These are phyloP conservation scores for Annulohypoxylon moriforme DNA, from an alignment of 495 filamentous ascomycete genomes.

Conservation along the genomic window DNA sequence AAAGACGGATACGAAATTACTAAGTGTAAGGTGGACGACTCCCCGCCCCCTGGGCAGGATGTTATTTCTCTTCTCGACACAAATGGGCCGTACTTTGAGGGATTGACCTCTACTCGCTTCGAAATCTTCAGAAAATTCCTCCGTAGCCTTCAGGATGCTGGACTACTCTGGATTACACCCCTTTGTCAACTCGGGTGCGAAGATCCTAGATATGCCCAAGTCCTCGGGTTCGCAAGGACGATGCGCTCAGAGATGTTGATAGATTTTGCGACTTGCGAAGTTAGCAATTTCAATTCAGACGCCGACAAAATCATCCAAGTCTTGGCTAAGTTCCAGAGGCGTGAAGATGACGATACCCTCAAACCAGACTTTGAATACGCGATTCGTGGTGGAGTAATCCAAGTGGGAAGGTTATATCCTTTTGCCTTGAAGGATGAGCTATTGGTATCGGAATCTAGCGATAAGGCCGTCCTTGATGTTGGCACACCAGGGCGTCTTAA, in stretches of 20 bases:
- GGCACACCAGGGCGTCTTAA: constrained; percentile 31
- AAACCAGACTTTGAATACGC: constrained; percentile 53
- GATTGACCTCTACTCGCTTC: constrained; percentile 8
- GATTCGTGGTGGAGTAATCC: constrained; percentile 42
- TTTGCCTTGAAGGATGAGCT: constrained; percentile 39
- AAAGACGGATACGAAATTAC: constrained; percentile 39
- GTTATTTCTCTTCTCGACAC: constrained; percentile 55
- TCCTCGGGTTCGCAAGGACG: constrained; percentile 56
- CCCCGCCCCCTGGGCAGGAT: constrained; percentile 38
- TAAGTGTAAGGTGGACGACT: constrained; percentile 40
- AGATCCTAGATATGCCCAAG: constrained; percentile 53
- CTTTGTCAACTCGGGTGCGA: constrained; percentile 48
- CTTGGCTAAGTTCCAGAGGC: constrained; percentile 43
- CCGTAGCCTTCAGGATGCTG: constrained; percentile 1
- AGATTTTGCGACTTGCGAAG: constrained; percentile 56
- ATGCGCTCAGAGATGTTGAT: constrained; percentile 53
- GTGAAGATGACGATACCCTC: constrained; percentile 4
- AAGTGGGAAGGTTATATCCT: constrained; percentile 49
- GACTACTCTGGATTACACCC: constrained; percentile 58
- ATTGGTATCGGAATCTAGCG: constrained; percentile 3
- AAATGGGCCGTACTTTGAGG: constrained; percentile 44
- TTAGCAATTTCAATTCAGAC: constrained; percentile 44
- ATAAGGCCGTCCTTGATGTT: constrained; percentile 28
- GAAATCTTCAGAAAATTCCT: constrained; percentile 27
- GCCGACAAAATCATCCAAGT: constrained; percentile 13